phyloP scores from a whole-genome alignment of 805 yeast genomes.

The Groenewaldozyma salmanticensis region DNA sequence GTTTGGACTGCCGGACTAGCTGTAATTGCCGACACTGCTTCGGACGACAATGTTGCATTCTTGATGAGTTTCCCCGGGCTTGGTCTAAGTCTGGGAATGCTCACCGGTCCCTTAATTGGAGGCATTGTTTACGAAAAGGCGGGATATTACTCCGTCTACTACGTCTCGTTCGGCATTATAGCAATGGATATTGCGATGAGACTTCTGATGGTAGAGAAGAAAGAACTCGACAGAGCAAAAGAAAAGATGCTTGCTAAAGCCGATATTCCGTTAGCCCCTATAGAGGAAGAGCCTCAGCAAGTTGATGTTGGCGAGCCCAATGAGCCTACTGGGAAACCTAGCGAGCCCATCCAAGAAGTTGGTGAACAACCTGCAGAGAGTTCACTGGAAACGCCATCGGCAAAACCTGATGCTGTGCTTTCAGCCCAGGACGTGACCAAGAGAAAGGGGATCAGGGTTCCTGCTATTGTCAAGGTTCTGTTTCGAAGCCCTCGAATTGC shows the following conservation, averaged over 20 bases:
- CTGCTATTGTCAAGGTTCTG: conserved; percentile 6
- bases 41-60: conserved; percentile 22
- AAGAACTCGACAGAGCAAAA: neutral
- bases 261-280: neutral
- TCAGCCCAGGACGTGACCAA: neutral
- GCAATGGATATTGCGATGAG: conserved; percentile 24
- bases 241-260: too few relatives aligned
- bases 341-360: neutral
- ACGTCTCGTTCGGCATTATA: conserved; percentile 23
- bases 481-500: conserved; percentile 14
- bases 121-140: conserved; percentile 25
- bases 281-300: neutral
- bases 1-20: conserved; percentile 31
- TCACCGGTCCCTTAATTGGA: conserved; percentile 28
- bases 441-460: conserved; percentile 1
- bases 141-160: conserved; percentile 27
- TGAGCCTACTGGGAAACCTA: neutral
- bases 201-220: conserved; percentile 25
- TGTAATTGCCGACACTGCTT: conserved; percentile 23
- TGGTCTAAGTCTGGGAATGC: conserved; percentile 23
- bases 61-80: conserved; percentile 24
- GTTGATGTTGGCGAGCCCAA: neutral
- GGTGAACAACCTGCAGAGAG: neutral
- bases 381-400: neutral
- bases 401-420: too few relatives aligned